Evolutionary conservation across 495 filamentous ascomycete genomes (phyloP), one percentile per base, ranked within the genome.

Genomic region (Podospora conica): DNA sequence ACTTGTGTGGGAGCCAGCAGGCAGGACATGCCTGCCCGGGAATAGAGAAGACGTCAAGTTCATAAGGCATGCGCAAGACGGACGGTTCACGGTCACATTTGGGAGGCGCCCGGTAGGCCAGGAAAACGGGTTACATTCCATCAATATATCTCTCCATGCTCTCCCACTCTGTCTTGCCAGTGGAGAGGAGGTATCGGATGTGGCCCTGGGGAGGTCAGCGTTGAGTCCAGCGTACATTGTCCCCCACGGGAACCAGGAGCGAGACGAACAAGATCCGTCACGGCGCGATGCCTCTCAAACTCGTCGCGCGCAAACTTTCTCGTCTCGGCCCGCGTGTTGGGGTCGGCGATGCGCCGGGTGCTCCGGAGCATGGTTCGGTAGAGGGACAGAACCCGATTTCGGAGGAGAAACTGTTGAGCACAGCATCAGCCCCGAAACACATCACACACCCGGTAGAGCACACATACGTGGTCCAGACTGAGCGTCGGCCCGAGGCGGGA

Each of bases 231-330:
- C 53, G 23, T 55, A 31, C 53, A 29, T 58, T 10, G 58, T 31
- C 9, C n/a, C n/a, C n/a, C n/a, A n/a, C n/a, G n/a, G n/a, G n/a
- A n/a, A n/a, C n/a, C n/a, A n/a, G n/a, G n/a, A n/a, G n/a, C n/a
- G 53, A 31, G 12, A 72, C 85, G 22, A 79, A 90, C 88, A 68
- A 90, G 68, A 73, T 96, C 91, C 3, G 85, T 87, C 23, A 94
- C 88, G 31, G 80, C 68, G 22, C 83, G 84, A 75, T 92, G 86
- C 25, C 89, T 83, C 74, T 91, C 87, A 72, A 95, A 93, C 69
- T 95, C 91, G 55, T 81, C 78, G 12, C 91, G 84, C 28, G 89
- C 92, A 80, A 90, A 94, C 27, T 78, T 76, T 33, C 82, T 82
- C 66, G 92, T 86, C 69, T 96, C 92, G 58, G 79, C 75, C 23